These are phyloP conservation scores for Colletotrichum tropicale DNA, from an alignment of 2,329 filamentous ascomycete genomes.

Conservation along the genomic window DNA sequence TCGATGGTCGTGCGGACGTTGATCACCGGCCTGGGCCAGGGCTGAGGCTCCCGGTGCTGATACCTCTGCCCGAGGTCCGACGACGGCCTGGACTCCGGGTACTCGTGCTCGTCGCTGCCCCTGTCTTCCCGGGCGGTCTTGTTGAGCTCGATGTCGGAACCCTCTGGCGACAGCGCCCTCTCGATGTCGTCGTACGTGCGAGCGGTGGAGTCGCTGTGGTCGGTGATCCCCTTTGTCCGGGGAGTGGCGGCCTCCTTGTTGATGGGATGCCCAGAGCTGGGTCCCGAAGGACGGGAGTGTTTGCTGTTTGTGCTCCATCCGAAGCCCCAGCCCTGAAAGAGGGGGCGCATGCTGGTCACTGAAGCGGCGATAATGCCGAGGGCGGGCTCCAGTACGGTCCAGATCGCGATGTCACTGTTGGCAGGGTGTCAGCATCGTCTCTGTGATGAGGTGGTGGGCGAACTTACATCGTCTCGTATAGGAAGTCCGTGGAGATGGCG, in stretches of 20 bases:
- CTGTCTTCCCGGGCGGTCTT: neutral
- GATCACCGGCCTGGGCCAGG: neutral
- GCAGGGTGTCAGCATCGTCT: neutral
- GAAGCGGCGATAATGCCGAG: conserved; percentile 37
- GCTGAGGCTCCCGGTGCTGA: neutral
- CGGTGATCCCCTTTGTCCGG: neutral
- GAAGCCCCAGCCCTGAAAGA: conserved; percentile 32
- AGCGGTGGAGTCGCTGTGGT: neutral
- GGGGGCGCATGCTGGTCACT: conserved; percentile 32
- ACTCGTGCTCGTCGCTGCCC: neutral
- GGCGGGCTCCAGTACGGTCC: conserved; percentile 35
- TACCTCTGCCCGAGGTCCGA: conserved; percentile 9
- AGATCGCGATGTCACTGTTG: conserved; percentile 34
- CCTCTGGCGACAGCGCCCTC: neutral
- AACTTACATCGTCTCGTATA: conserved; percentile 35
- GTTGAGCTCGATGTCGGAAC: conserved; percentile 19
- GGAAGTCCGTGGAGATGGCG: conserved; percentile 29
- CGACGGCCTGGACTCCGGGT: conserved; percentile 8
- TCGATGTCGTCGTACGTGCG: conserved; percentile 9
- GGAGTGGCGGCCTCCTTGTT: neutral
- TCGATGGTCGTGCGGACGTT: conserved; percentile 18
- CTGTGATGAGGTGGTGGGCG: neutral
- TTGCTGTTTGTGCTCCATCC: conserved; percentile 20
- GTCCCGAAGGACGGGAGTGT: conserved; percentile 1
- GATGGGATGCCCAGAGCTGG: neutral